A percentile compares a stretch with the other conserved stretches of the same genome.
Evolutionary conservation across 192 early-diverging fungal genomes (phyloP).

Genomic region (Fimicolochytrium jonesii): DNA sequence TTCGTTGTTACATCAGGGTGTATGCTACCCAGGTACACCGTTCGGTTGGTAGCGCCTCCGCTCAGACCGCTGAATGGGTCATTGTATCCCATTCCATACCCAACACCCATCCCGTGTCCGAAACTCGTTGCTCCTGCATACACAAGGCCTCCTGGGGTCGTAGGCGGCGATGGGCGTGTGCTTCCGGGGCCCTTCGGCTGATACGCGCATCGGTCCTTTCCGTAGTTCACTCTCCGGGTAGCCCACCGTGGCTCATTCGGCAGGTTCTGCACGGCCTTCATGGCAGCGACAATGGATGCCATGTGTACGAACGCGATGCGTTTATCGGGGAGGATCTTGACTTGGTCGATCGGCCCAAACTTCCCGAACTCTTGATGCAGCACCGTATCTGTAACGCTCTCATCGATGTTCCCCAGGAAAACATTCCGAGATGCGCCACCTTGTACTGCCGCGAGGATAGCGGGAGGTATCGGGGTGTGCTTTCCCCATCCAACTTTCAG

Average conservation of each 20-base stretch:
- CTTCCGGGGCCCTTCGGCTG: conserved; percentile 4
- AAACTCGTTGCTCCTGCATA: neutral
- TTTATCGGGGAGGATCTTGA: conserved; percentile 69
- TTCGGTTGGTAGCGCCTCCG: conserved; percentile 52
- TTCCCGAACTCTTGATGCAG: conserved; percentile 52
- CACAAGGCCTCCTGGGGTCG: conserved; percentile 10
- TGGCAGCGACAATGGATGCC: conserved; percentile 59
- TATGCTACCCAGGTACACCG: conserved; percentile 79
- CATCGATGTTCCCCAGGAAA: conserved; percentile 74
- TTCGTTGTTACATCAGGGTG: conserved; percentile 72
- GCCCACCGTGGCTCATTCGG: conserved; percentile 54
- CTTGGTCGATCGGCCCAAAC: conserved; percentile 70
- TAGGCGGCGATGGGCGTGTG: neutral
- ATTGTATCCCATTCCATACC: conserved; percentile 1
- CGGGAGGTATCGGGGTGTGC: conserved; percentile 44
- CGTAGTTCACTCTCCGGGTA: conserved; percentile 66
- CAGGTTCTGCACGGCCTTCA: conserved; percentile 67
- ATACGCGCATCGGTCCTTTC: conserved; percentile 77
- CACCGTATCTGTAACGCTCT: conserved; percentile 49
- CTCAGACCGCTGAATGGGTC: conserved; percentile 20
- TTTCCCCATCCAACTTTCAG: conserved; percentile 77
- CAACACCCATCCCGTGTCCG: conserved; percentile 1
- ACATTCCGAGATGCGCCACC: conserved; percentile 76
- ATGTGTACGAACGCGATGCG: conserved; percentile 85
- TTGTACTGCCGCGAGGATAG: conserved; percentile 57